Base-by-base conservation (phyloP, 2,329 filamentous ascomycete genomes). In the Cladobotryum mycophilum region DNA sequence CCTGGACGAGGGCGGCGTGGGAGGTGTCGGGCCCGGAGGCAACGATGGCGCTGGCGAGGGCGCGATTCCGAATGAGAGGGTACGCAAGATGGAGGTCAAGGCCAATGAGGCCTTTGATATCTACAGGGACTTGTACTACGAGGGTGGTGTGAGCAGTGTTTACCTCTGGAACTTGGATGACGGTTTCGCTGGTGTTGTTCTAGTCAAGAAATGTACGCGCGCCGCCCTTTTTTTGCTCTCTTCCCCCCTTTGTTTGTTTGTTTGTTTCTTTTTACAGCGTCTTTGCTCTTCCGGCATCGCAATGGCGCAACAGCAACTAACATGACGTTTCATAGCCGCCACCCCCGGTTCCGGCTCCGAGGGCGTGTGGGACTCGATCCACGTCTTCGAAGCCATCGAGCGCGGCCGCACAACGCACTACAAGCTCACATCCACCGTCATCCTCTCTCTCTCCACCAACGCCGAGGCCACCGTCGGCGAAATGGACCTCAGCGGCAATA, bases 81-180 rank as follows among this genome's bases (percentile, higher is more conserved):
- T 97, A 61, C 80, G 93, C 60, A 89, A 88, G 74, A 92, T 97
- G 82, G 93, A 99, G 76, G 72, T 97, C 65, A 85, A 84, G 64
- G 89, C 93, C 48, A 97, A 97, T 67, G 89, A 95, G 70, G 92
- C 90, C 5, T 96, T 99, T 72, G 93, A 99, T 70, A 84, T 97
- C 49, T 99, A 99, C 72, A 78, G 93, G 56, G 92, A 97, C 69
- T 74, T 99, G 71, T 99, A 96, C 74, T 95, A 96, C 66, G 93
- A 97, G 74, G 93, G 93, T 4, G 92, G 93, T 25, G 89, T 96
- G 54, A 93, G 89, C 60, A 95, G 88, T 65, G 93, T 97, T 37
- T 99, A 99, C 71, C 88, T 99, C 56, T 99, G 93, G 93, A 93
- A 96, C 67, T 74, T 97, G 67, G 93, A 99, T 62, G 93, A 99